phyloP scores from a whole-genome alignment of 2,329 filamentous ascomycete species.

The Colletotrichum gigasporum region DNA sequence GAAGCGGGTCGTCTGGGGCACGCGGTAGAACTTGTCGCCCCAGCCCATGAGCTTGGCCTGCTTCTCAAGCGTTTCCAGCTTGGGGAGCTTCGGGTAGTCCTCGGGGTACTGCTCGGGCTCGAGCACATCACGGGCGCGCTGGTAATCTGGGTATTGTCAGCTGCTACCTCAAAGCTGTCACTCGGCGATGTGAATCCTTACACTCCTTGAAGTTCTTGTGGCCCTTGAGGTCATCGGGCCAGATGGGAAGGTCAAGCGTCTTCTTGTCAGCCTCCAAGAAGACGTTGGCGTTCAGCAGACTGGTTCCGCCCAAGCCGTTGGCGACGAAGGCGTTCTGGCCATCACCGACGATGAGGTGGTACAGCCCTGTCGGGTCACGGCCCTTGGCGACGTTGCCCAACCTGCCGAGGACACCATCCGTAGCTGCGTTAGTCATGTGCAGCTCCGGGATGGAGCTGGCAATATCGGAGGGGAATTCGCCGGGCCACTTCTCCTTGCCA shows the following conservation, averaged over 20 bases:
- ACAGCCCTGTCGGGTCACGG: conserved; percentile 51
- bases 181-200: conserved; percentile 41
- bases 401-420: conserved; percentile 43
- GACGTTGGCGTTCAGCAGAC: conserved; percentile 73
- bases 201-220: conserved; percentile 55
- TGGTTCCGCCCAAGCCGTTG: conserved; percentile 69
- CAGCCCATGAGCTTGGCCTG: conserved; percentile 64
- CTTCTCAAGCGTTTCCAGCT: conserved; percentile 64
- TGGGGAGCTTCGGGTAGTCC: conserved; percentile 65
- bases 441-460: conserved; percentile 44
- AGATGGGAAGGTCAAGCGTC: conserved; percentile 61
- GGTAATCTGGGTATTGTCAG: conserved; percentile 57
- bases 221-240: conserved; percentile 66
- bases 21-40: conserved; percentile 61
- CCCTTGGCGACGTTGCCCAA: conserved; percentile 40
- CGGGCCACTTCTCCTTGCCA: conserved; percentile 56
- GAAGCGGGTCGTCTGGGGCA: conserved; percentile 72
- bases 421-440: conserved; percentile 39
- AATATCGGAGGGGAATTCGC: conserved; percentile 50
- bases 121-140: conserved; percentile 63
- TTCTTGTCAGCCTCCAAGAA: conserved; percentile 68
- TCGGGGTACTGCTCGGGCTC: conserved; percentile 67
- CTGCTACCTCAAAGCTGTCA: not conserved
- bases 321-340: conserved; percentile 54
- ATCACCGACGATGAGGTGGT: conserved; percentile 53